Evolutionary conservation across 176 grass and related monocot genomes (phyloP).

Genomic region (Oryza glumipatula): DNA sequence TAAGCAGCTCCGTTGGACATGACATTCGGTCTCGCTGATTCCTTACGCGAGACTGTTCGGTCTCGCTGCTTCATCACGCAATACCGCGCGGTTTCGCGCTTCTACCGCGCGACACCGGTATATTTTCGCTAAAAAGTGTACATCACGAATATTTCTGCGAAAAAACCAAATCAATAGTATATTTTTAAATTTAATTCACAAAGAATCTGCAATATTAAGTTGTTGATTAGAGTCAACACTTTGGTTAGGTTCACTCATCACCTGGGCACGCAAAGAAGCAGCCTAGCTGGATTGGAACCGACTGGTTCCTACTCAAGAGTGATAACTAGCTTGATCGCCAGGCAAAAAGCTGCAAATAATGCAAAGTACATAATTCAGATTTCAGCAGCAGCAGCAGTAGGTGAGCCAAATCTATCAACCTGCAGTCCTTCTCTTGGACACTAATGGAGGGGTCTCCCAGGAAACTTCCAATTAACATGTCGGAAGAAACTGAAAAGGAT

Average conservation of each 20-base stretch:
- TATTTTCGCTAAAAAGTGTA: too few relatives aligned
- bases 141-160: too few relatives aligned
- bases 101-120: too few relatives aligned
- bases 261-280: neutral
- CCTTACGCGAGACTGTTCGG: too few relatives aligned
- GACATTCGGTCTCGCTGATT: too few relatives aligned
- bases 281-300: constrained; percentile 37
- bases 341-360: constrained; percentile 42
- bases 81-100: too few relatives aligned
- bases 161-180: too few relatives aligned
- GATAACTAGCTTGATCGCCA: constrained; percentile 16
- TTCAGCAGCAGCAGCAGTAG: constrained; percentile 16
- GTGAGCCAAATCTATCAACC: constrained; percentile 52
- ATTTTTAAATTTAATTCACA: too few relatives aligned
- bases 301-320: neutral
- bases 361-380: neutral
- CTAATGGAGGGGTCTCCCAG: neutral
- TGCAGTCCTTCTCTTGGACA: constrained; percentile 19
- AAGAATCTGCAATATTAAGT: neutral
- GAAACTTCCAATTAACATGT: constrained; percentile 39
- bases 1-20: too few relatives aligned
- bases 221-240: neutral
- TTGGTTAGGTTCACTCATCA: neutral
- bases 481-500: neutral
- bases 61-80: too few relatives aligned